phyloP scores from a whole-genome alignment of 371 early-diverging fungal genomes.

The Rhizopus microsporus region DNA sequence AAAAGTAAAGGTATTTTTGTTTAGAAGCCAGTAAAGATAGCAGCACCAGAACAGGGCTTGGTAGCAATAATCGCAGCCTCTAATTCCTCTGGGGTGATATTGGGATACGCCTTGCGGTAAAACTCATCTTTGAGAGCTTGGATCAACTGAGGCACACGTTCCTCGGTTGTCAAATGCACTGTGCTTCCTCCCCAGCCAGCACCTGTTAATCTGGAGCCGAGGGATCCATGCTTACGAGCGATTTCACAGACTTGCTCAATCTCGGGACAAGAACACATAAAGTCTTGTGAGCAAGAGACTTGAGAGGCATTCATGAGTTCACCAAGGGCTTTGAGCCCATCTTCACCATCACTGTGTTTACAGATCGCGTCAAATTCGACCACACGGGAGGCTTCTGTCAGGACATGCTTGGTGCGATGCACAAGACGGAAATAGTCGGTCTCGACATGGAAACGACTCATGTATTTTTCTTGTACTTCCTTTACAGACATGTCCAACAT shows the following conservation, averaged over 20 bases:
- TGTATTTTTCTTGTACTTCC: slow-evolving; percentile 61
- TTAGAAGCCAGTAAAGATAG: slow-evolving; percentile 46
- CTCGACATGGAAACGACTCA: slow-evolving; percentile 67
- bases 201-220: slow-evolving; percentile 86
- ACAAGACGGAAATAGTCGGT: slow-evolving; percentile 77
- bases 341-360: slow-evolving; percentile 33
- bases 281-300: slow-evolving; percentile 76
- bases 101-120: slow-evolving; percentile 63
- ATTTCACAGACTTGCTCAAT: slow-evolving; percentile 79
- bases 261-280: slow-evolving; percentile 89
- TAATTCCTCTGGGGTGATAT: slow-evolving; percentile 51
- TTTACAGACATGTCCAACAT: slow-evolving; percentile 55
- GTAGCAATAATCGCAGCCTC: slow-evolving; percentile 62
- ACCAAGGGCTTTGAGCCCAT: slow-evolving; percentile 60
- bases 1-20: not conserved
- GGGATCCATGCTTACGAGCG: slow-evolving; percentile 73
- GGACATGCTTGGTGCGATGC: slow-evolving; percentile 83
- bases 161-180: slow-evolving; percentile 78
- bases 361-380: slow-evolving; percentile 76
- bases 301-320: slow-evolving; percentile 91
- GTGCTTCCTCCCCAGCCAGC: slow-evolving; percentile 98
- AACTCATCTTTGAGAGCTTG: slow-evolving; percentile 67
- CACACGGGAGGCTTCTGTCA: slow-evolving; percentile 83
- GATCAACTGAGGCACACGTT: slow-evolving; percentile 65
- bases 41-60: slow-evolving; percentile 64